A percentile compares a stretch with the other conserved stretches of the same genome.
phyloP scores from a whole-genome alignment of 495 filamentous ascomycete genomes.

The Penicillium alfredii region DNA sequence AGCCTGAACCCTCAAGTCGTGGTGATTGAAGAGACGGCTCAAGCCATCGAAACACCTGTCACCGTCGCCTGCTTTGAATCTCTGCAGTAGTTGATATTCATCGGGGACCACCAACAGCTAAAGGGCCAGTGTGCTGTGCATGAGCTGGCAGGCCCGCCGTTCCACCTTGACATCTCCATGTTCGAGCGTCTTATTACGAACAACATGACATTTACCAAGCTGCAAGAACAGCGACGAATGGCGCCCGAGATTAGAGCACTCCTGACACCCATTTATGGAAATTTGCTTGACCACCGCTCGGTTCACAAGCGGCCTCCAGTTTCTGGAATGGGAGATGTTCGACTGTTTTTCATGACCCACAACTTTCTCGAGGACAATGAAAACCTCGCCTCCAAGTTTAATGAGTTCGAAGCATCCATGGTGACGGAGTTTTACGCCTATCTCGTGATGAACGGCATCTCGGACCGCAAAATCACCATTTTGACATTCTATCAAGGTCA shows the following conservation, averaged over 20 bases:
- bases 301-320: slow-evolving; percentile 58
- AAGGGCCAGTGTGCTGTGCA: slow-evolving; percentile 53
- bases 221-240: slow-evolving; percentile 65
- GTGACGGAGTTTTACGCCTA: slow-evolving; percentile 66
- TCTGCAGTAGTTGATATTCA: slow-evolving; percentile 66
- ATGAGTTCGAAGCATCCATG: slow-evolving; percentile 73
- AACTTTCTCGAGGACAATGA: slow-evolving; percentile 60
- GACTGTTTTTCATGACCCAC: slow-evolving; percentile 71
- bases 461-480: slow-evolving; percentile 62
- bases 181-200: slow-evolving; percentile 76
- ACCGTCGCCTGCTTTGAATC: slow-evolving; percentile 59
- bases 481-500: slow-evolving; percentile 93
- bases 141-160: slow-evolving; percentile 51
- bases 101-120: slow-evolving; percentile 73
- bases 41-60: slow-evolving; percentile 62
- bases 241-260: slow-evolving; percentile 62
- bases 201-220: slow-evolving; percentile 52
- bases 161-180: slow-evolving; percentile 60
- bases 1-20: slow-evolving; percentile 61
- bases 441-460: slow-evolving; percentile 60
- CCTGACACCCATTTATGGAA: slow-evolving; percentile 61
- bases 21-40: slow-evolving; percentile 72
- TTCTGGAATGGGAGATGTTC: slow-evolving; percentile 70
- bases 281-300: slow-evolving; percentile 60
- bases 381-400: slow-evolving; percentile 61